These are phyloP conservation scores for Cercospora brassicicola DNA, from an alignment of 2,329 filamentous ascomycete genomes.

Conservation along the genomic window DNA sequence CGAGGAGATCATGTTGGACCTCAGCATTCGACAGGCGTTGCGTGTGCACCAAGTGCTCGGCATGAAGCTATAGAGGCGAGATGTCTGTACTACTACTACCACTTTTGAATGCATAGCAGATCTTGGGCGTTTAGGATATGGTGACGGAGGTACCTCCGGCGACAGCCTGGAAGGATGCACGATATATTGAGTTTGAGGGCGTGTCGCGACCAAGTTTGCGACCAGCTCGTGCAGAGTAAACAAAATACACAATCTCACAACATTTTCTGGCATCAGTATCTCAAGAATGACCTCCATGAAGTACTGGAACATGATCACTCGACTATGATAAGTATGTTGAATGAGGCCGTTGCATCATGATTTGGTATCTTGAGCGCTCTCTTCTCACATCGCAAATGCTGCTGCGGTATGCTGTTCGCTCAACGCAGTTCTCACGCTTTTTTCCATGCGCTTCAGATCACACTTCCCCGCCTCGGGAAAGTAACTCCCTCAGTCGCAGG, in stretches of 20 bases:
- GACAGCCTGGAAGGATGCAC: background rate
- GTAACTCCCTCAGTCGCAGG: conserved; percentile 80
- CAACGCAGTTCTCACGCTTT: background rate
- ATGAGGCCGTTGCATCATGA: conserved; percentile 10
- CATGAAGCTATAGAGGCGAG: conserved; percentile 78
- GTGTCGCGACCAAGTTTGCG: background rate
- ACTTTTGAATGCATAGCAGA: background rate
- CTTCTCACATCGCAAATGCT: background rate
- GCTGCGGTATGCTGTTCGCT: background rate
- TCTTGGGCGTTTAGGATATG: background rate
- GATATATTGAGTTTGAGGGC: background rate
- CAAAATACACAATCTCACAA: background rate
- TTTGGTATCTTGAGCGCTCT: background rate
- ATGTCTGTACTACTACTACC: background rate
- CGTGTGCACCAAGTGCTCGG: conserved; percentile 86
- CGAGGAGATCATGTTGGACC: conserved; percentile 97
- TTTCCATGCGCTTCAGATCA: conserved; percentile 22
- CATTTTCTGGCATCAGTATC: background rate
- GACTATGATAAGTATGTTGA: background rate
- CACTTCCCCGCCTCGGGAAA: conserved; percentile 71
- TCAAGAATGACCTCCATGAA: background rate
- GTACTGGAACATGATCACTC: background rate
- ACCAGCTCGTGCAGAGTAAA: background rate
- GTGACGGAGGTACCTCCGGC: background rate
- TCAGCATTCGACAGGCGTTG: conserved; percentile 88